These are phyloP conservation scores for Cryptosporidium baileyi DNA, from an alignment of 169 alveolate genomes.

Conservation along the genomic window DNA sequence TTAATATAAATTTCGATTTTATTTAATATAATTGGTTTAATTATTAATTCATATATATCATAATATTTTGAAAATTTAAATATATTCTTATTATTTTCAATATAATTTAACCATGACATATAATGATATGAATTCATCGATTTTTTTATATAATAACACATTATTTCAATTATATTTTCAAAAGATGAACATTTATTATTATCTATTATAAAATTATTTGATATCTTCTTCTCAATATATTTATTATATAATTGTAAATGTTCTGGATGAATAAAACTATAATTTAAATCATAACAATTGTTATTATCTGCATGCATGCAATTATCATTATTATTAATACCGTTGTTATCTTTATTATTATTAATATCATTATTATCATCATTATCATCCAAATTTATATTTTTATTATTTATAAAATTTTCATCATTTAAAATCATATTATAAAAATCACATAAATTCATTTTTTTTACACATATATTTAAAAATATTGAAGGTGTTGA, in stretches of 20 bases:
- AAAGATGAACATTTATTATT: neutral
- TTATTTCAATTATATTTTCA: slow-evolving; percentile 31
- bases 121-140: slow-evolving; percentile 49
- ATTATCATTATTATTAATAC: neutral
- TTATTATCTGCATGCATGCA: neutral
- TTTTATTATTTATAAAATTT: neutral
- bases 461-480: neutral
- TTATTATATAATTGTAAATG: slow-evolving; percentile 17
- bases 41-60: neutral
- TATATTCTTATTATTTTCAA: neutral
- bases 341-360: neutral
- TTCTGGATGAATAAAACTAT: slow-evolving; percentile 62
- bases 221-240: neutral
- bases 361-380: neutral
- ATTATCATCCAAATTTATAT: neutral
- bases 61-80: neutral
- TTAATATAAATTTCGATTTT: neutral
- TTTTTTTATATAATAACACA: slow-evolving; percentile 48
- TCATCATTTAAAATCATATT: neutral
- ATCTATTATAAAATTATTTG: neutral
- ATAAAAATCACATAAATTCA: neutral
- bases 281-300: slow-evolving; percentile 12
- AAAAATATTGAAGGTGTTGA: slow-evolving; percentile 17
- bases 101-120: slow-evolving; percentile 24
- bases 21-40: slow-evolving; percentile 22